phyloP scores from a whole-genome alignment of 129 eudicot genomes.

The Flaveria ramosissima region DNA sequence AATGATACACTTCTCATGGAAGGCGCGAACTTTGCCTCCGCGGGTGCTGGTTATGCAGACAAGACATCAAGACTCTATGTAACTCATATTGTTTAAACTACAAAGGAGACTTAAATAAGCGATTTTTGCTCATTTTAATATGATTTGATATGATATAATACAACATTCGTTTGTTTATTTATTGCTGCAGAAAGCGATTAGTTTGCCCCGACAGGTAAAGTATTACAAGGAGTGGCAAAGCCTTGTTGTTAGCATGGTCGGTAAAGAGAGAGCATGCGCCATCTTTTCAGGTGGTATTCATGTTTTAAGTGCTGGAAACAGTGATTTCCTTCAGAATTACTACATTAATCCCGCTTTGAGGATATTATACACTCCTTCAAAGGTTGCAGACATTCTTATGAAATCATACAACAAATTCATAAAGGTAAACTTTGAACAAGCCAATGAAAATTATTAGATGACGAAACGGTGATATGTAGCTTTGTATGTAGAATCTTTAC shows the following conservation, averaged over 20 bases:
- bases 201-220: not conserved
- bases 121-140: too few relatives aligned
- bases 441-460: not conserved
- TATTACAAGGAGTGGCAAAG: constrained; percentile 72
- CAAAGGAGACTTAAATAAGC: too few relatives aligned
- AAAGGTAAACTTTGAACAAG: constrained; percentile 41
- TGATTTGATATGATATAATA: not conserved
- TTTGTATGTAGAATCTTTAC: constrained; percentile 52
- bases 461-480: not conserved
- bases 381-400: constrained; percentile 57
- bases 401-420: constrained; percentile 52
- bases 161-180: too few relatives aligned
- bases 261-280: constrained; percentile 45
- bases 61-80: constrained; percentile 61
- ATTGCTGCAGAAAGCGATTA: not conserved
- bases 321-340: constrained; percentile 76
- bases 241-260: constrained; percentile 56
- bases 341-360: constrained; percentile 59
- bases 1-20: constrained; percentile 42
- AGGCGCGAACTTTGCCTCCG: constrained; percentile 89
- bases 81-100: not conserved
- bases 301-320: constrained; percentile 76
- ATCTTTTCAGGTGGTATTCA: constrained; percentile 67
- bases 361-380: constrained; percentile 49
- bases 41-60: constrained; percentile 74